Base-by-base conservation (phyloP, 768 basidiomycete species). In the Kwoniella pini region DNA sequence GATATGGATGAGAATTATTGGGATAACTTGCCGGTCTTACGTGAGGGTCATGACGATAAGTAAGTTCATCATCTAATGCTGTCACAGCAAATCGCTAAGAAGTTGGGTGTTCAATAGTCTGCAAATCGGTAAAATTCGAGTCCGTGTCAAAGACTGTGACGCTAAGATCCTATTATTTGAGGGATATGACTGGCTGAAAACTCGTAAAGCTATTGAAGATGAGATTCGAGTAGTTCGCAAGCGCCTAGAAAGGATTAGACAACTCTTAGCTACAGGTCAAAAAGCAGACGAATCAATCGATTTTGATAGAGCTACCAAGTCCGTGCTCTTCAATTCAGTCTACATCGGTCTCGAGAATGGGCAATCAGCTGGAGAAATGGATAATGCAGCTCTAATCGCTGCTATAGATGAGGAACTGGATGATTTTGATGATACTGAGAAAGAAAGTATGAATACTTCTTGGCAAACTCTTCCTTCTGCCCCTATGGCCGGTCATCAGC, bases 331-430 rank as follows among this genome's bases (percentile, higher is more conserved):
- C 82, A 96, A 97, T 74, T 98, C 94, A 0, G 85, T 96, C 36
- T 90, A 93, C 69, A 88, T 98, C 57, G 94, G 95, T 27, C 81
- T 97, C n/a, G 86, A 89, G 28, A 85, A 63, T 9, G 59, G 87
- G 64, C 87, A 90, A 54, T 77, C 85, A 13, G 87, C 88, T 36
- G 33, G 33, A 49, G 84, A 85, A 26, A 80, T 88, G 67, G 92
- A 95, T 69, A 84, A 87, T 2, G 84, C 82, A 10, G 86, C 85
- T 1, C 81, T 95, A 43, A 84, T 96, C 36, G 91, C 90, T 6
- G 94, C 93, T 1, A 96, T 98, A 60, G 91, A 98, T 68, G 87
- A 93, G 50, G 89, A 97, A 75, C 81, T 98, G 38, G 85, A 85
- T 60, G 87, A 90, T 30, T 50, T 72, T 13, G 69, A 81, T 3